Base-by-base conservation (phyloP, 1,139 yeast species). In the Debaryomycetaceae sp. region DNA sequence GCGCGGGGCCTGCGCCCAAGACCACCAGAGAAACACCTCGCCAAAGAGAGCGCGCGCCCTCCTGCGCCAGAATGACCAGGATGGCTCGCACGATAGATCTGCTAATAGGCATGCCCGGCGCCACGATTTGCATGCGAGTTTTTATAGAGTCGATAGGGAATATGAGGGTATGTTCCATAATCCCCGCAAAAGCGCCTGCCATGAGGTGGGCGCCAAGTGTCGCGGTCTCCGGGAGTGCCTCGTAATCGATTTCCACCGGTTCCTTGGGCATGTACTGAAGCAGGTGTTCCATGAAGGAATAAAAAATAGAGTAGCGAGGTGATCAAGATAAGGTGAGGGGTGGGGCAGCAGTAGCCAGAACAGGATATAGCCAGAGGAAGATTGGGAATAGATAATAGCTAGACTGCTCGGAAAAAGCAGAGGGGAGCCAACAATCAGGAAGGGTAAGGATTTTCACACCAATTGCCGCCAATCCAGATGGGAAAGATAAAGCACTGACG, bases 1-100 rank as follows among this genome's bases (percentile, higher is more conserved):
- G 99, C 7, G 98, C 97, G 2, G 99, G 99, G 4, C 98, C 99
- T n/a, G 99, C 97, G 25, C 99, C 99, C 38, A 90, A 51, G 8
- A 87, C 76, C 38, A 92, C 95, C 2, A 95, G 82, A 12, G 90
- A 77, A 21, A 90, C 86, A 35, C 99, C 99, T 48, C 94, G 68
- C 95, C 97, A 90, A 26, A 87, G 68, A 2, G 95, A 82, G 34
- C 73, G 53, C 3, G 92, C 82, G 2, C 98, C 98, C 53, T 90
- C 98, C n/a, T 81, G 67, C 12, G 95, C 73, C 13, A 86, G 68
- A 34, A 90, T 86, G 43, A 70, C 69, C 15, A 85, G 66, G 30
- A 86, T 76, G 16, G 87, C 75, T 31, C 69, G 61, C 20, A 78
- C 62, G 28, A 72, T 58, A 16, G 66, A 51, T 30, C 49, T 51